These are phyloP conservation scores for Fagus sylvatica DNA, from an alignment of 306 rosid genomes.

Conservation along the genomic window DNA sequence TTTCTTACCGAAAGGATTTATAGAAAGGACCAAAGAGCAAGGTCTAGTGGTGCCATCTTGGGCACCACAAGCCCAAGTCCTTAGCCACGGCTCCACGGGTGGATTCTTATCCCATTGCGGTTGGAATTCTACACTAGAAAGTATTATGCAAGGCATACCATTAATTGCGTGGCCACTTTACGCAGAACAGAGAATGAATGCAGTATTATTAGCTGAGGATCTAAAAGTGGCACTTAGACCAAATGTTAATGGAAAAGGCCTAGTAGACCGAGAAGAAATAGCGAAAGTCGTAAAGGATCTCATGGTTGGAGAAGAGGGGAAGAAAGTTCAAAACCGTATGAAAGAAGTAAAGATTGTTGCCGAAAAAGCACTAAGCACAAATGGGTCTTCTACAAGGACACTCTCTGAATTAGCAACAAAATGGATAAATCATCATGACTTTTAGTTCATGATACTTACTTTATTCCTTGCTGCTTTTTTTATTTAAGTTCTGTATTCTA, in stretches of 20 bases:
- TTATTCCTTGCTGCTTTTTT: background rate
- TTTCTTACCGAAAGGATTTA: conserved; percentile 17
- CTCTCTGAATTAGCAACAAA: conserved; percentile 27
- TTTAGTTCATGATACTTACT: background rate
- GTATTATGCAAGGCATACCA: conserved; percentile 25
- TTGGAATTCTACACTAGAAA: conserved; percentile 32
- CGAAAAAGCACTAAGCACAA: conserved; percentile 2
- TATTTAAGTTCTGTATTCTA: too few species aligned
- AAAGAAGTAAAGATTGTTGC: conserved; percentile 14
- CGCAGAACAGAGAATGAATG: conserved; percentile 35
- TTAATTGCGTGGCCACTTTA: conserved; percentile 33
- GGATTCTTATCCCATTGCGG: conserved; percentile 38
- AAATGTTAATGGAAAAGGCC: conserved; percentile 7
- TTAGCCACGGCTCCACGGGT: conserved; percentile 20
- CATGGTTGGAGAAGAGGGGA: conserved; percentile 33
- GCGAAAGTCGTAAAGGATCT: conserved; percentile 17
- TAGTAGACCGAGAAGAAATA: conserved; percentile 34
- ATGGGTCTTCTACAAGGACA: conserved; percentile 32
- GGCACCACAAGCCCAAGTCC: conserved; percentile 33
- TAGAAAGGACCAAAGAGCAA: conserved; percentile 28
- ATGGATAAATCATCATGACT: background rate
- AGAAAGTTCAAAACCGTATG: conserved; percentile 8
- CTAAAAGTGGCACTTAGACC: conserved; percentile 33
- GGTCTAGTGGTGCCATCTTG: conserved; percentile 28
- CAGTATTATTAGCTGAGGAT: conserved; percentile 16